These are phyloP conservation scores for Allantophomopsis lycopodina DNA, from an alignment of 2,329 filamentous ascomycete genomes.

Conservation along the genomic window DNA sequence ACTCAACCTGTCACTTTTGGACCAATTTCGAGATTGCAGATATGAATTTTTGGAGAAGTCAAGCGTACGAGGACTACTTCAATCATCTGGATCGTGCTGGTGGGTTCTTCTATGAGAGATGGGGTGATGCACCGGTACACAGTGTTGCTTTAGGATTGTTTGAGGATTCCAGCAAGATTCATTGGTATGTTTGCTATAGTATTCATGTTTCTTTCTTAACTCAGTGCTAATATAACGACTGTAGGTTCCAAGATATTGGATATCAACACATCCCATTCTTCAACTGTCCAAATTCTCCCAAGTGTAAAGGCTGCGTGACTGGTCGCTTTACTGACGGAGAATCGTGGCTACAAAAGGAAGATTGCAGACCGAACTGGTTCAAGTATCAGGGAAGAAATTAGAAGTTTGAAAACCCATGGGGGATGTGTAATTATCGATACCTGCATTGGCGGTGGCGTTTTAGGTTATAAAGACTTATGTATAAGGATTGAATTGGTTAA, in stretches of 20 bases:
- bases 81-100: constrained; percentile 86
- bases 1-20: constrained; percentile 99
- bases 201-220: constrained; percentile 2
- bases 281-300: constrained; percentile 94
- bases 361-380: constrained; percentile 95
- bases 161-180: constrained; percentile 79
- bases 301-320: constrained; percentile 77
- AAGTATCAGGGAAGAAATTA: constrained; percentile 79
- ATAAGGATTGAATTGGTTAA: constrained; percentile 11
- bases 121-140: constrained; percentile 96
- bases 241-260: constrained; percentile 95
- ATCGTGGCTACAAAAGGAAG: constrained; percentile 72
- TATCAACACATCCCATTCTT: constrained; percentile 98
- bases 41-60: constrained; percentile 82
- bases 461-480: neutral
- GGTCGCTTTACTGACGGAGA: constrained; percentile 86
- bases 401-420: constrained; percentile 7
- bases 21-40: constrained; percentile 96
- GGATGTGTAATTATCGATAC: neutral
- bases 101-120: constrained; percentile 97
- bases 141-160: constrained; percentile 87
- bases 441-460: neutral
- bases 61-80: constrained; percentile 90
- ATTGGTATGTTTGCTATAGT: constrained; percentile 54
- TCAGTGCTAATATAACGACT: no score